Conservation (phyloP, 179 eudicot species). For the Corrigiola litoralis region DNA sequence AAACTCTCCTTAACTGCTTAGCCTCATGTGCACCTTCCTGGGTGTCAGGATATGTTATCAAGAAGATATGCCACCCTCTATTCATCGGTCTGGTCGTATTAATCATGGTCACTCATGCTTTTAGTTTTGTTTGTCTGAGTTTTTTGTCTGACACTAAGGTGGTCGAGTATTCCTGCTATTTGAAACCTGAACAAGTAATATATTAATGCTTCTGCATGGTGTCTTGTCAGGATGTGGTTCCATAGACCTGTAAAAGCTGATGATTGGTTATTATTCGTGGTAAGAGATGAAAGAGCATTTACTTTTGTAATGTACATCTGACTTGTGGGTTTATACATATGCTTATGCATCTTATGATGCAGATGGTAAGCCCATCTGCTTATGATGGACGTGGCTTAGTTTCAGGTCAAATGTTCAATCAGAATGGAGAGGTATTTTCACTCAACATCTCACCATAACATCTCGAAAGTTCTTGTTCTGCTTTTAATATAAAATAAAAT, state of each 20-base stretch:
- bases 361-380: conserved; percentile 78
- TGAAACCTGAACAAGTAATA: neutral
- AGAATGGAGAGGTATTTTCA: conserved; percentile 67
- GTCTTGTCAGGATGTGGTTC: conserved; percentile 86
- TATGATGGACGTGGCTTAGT: conserved; percentile 66
- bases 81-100: neutral
- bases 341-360: conserved; percentile 7
- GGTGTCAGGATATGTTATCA: neutral
- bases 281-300: conserved; percentile 34
- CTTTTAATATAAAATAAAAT: neutral
- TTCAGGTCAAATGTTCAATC: conserved; percentile 75
- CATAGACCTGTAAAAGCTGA: conserved; percentile 87
- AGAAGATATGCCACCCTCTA: too few species aligned
- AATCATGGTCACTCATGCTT: neutral
- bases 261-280: conserved; percentile 88
- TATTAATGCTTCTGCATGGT: neutral
- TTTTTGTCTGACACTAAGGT: neutral
- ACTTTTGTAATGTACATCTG: neutral
- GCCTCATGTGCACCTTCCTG: neutral
- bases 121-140: neutral
- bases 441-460: neutral
- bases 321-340: neutral
- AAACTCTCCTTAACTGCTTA: too few species aligned
- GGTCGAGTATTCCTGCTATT: neutral
- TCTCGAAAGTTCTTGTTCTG: neutral